Evolutionary conservation across 2,329 filamentous ascomycete genomes (phyloP), one percentile per base, ranked within the genome.

Genomic region (Penicillium glabrum): DNA sequence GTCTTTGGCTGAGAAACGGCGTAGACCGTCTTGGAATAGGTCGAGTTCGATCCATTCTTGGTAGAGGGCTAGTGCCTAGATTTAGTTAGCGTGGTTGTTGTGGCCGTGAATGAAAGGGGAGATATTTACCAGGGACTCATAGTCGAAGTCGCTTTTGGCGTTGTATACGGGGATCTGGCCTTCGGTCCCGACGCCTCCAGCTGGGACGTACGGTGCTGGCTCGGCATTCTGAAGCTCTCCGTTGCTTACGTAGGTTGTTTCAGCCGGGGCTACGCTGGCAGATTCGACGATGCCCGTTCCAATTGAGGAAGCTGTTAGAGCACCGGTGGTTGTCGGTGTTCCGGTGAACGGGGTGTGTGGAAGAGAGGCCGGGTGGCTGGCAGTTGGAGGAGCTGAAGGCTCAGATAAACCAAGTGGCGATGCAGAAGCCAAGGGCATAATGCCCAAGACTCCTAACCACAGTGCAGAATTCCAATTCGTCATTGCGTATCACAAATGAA

Each of bases 11-110:
- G 84, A 85, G 74, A 90, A 95, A 0, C 79, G 83, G 0, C 84
- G 84, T 3, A 95, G 81, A 14, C 88, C 90, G 68, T 89, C 86
- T 72, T 90, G 86, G 82, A 95, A 95, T 14, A 91, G 81, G 69
- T 95, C 91, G 1, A 95, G 81, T 75, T 95, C 90, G 53, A 93
- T 91, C 83, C 86, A 95, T 74, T 95, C 90, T 66, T 92, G 88
- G 70, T 93, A 93, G 0, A 93, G 79, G 11, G 83, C 89, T 13
- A 95, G 79, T 0, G 86, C 83, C 75, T 77, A 43, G 7, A 10
- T 1, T 41, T 4, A n/a, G 19, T 50, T 19, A 57, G 27, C 31
- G 5, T 7, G 13, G 13, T 16, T 33, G 31, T 33, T 7, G 1
- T 33, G 31, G 31, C 5, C 13, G 6, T 14, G 31, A 2, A 16